These are phyloP conservation scores for Chrysanthemum makinoi DNA, from an alignment of 129 eudicot species.

Conservation along the genomic window DNA sequence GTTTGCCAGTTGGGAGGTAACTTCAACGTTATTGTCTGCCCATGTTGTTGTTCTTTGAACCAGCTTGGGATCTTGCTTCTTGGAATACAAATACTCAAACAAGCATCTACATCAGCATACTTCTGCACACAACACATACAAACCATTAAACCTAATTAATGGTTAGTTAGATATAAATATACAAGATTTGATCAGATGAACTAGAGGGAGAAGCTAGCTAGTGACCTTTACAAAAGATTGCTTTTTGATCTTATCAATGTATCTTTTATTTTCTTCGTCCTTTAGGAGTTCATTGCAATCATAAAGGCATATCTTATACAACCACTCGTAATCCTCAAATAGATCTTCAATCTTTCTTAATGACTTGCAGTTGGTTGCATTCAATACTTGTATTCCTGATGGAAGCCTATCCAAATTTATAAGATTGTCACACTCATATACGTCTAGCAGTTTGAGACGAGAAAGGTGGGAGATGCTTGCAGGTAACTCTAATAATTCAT, in stretches of 20 bases:
- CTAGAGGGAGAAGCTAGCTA: neutral
- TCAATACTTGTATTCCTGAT: neutral
- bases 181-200: neutral
- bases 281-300: neutral
- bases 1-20: too few relatives aligned
- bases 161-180: neutral
- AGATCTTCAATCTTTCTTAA: neutral
- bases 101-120: neutral
- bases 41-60: neutral
- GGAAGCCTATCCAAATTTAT: neutral
- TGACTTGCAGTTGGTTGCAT: neutral
- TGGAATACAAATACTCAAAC: neutral
- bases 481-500: neutral
- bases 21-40: neutral
- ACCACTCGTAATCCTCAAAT: neutral
- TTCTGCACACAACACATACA: neutral
- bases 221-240: neutral
- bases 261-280: neutral
- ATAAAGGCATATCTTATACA: neutral
- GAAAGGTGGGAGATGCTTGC: neutral
- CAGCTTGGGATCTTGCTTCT: neutral
- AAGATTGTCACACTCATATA: neutral
- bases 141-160: neutral
- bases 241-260: neutral
- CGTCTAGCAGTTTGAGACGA: neutral